These are phyloP conservation scores for Albugo candida DNA, from an alignment of 352 stramenopile genomes.

Conservation along the genomic window DNA sequence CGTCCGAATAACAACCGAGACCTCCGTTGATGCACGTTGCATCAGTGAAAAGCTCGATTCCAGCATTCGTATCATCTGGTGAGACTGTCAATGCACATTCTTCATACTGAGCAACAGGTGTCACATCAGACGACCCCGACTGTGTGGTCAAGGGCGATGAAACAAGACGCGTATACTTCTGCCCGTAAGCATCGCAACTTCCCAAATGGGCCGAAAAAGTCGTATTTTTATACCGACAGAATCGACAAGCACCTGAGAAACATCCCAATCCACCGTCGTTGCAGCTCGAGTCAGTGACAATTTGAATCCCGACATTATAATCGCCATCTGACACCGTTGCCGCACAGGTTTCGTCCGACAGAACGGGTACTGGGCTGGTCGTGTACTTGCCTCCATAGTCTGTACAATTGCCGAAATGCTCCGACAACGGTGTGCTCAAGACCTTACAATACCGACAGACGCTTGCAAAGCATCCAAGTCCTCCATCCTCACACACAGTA, in stretches of 20 bases:
- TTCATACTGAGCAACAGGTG: background rate
- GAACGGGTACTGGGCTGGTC: too few relatives aligned
- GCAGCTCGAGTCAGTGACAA: constrained; percentile 13
- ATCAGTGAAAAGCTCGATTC: constrained; percentile 15
- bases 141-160: background rate
- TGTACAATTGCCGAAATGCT: constrained; percentile 13
- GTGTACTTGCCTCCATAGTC: background rate
- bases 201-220: constrained; percentile 1
- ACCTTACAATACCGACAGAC: constrained; percentile 18
- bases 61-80: constrained; percentile 7
- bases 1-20: constrained; percentile 15
- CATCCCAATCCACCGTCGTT: constrained; percentile 17
- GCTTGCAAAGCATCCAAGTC: constrained; percentile 14
- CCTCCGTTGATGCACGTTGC: constrained; percentile 9
- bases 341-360: too few relatives aligned
- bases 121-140: background rate
- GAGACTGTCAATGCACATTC: constrained; percentile 2
- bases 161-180: constrained; percentile 3
- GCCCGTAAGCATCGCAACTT: constrained; percentile 1
- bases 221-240: constrained; percentile 15
- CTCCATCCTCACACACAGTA: constrained; percentile 1
- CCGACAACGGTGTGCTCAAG: constrained; percentile 14
- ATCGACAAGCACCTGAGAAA: constrained; percentile 15
- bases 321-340: constrained; percentile 11
- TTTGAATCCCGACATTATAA: constrained; percentile 13